phyloP scores from a whole-genome alignment of 305 asterid genomes.

The Fraxinus platypoda region DNA sequence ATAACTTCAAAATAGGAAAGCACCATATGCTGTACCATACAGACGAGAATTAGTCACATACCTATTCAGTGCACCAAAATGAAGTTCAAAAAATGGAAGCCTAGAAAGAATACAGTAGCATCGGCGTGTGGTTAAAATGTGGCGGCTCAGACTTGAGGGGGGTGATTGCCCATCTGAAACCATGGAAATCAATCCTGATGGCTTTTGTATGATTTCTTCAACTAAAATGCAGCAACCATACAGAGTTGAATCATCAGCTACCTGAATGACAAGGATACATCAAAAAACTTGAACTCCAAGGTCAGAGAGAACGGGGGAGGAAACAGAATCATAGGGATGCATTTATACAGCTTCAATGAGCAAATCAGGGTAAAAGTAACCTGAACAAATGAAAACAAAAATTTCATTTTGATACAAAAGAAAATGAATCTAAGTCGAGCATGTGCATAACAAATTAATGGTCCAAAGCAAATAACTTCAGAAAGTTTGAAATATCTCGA shows the following conservation, averaged over 20 bases:
- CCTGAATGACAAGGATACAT: slow-evolving; percentile 37
- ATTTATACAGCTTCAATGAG: not conserved
- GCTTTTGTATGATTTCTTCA: slow-evolving; percentile 88
- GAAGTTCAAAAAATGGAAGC: slow-evolving; percentile 92
- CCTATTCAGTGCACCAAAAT: slow-evolving; percentile 92
- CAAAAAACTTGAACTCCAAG: not conserved
- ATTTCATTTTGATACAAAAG: not conserved
- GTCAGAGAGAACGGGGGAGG: not conserved
- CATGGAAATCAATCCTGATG: slow-evolving; percentile 81
- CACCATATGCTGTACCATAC: not conserved
- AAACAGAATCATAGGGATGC: not conserved
- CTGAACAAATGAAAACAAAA: not conserved
- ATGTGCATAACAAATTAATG: not conserved
- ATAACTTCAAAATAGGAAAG: slow-evolving; percentile 17
- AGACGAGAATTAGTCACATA: slow-evolving; percentile 25
- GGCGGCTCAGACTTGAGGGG: slow-evolving; percentile 58
- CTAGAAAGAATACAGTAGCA: slow-evolving; percentile 96
- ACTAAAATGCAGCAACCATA: slow-evolving; percentile 98
- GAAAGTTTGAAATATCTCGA: not conserved
- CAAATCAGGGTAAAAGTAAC: not conserved
- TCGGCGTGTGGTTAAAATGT: slow-evolving; percentile 83
- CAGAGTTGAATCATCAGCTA: slow-evolving; percentile 83
- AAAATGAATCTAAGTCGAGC: not conserved
- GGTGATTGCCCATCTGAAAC: slow-evolving; percentile 62
- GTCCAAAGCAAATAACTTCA: not conserved